phyloP scores from a whole-genome alignment of 148 eudicot species.

The Amaranthus cruentus region DNA sequence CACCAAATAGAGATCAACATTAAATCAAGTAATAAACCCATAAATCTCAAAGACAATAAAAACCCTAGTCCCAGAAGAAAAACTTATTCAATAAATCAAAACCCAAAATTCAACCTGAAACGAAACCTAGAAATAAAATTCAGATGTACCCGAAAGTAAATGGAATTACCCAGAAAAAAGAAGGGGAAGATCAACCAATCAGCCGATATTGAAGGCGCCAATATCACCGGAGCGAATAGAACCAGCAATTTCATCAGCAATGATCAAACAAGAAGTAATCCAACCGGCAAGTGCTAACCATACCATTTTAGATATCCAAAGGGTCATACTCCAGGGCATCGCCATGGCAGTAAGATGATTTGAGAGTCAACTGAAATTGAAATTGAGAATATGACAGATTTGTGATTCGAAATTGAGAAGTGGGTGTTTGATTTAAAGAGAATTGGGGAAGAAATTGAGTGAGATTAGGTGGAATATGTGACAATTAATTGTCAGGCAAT shows the following conservation, averaged over 20 bases:
- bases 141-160: too few species aligned
- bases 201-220: slow-evolving; percentile 56
- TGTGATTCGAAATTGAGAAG: neutral
- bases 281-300: slow-evolving; percentile 60
- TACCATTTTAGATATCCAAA: slow-evolving; percentile 53
- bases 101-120: neutral
- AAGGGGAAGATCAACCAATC: slow-evolving; percentile 4
- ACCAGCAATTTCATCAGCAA: slow-evolving; percentile 72
- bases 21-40: neutral
- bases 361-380: too few species aligned
- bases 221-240: slow-evolving; percentile 58
- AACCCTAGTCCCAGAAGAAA: neutral
- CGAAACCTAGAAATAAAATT: neutral
- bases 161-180: neutral
- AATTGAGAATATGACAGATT: neutral
- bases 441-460: too few species aligned
- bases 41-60: neutral
- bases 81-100: neutral
- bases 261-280: slow-evolving; percentile 58
- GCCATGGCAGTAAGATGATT: slow-evolving; percentile 36
- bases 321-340: slow-evolving; percentile 51
- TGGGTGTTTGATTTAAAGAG: too few species aligned
- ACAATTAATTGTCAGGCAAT: too few species aligned
- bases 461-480: too few species aligned
- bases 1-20: neutral